Base-by-base conservation (phyloP, 2,329 filamentous ascomycete species). In the Talaromyces atroroseus region DNA sequence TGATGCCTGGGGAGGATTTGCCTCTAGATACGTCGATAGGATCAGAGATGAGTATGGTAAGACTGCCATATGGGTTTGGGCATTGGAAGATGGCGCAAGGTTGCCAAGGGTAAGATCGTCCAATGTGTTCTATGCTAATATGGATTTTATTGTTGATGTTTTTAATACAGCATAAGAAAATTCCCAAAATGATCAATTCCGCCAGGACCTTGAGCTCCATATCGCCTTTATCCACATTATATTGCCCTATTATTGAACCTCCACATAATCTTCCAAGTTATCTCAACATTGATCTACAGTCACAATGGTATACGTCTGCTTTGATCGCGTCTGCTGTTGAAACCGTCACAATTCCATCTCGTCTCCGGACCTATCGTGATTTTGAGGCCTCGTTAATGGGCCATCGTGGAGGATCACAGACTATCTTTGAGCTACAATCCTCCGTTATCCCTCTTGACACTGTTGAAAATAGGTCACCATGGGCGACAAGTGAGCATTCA, bases 1-100 rank as follows among this genome's bases (percentile, higher is more conserved):
- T 66, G 88, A 92, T 72, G 88, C 87, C 12, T 94, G 89, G 89
- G 88, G 85, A 59, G 88, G 89, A 0, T 92, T 92, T 68, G 81
- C 86, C 6, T 77, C 85, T 2, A 80, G 81, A 58, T 92, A 92
- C 67, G 71, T 90, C 24, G 87, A 97, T 68, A 80, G 85, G 29
- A 73, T 99, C 57, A 78, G 89, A 59, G 94, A 99, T 68, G 94
- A 99, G 69, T 92, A 92, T 69, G 90, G 90, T 29, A 97, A 96
- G 75, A 83, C 85, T 34, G 84, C 84, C 51, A 83, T 96, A 32
- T 95, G 90, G 88, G 82, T 91, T 12, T 97, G 92, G 87, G 92
- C 88, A 0, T 70, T 91, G 21, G 88, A 95, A 69, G 85, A 87
- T 56, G 76, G 79, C 42, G 76, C 71, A 49, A 80, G 76, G 45